Conservation (phyloP, 352 stramenopile species). For the Hyaloperonospora brassicae region DNA sequence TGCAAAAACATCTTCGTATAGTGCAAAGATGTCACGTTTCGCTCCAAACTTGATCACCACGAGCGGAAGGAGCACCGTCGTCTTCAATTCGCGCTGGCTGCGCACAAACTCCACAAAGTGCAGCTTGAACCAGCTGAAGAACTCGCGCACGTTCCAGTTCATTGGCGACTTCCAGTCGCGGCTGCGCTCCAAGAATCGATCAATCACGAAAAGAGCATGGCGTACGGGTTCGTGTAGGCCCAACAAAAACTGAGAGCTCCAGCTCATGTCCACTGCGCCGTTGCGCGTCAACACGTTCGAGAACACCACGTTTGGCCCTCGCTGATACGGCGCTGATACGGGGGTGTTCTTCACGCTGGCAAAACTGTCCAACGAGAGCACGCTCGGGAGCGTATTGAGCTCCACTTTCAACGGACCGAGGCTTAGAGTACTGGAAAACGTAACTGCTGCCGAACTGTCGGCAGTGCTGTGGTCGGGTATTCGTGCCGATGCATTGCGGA, state of each 20-base stretch:
- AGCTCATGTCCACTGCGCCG: conserved; percentile 52
- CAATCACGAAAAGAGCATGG: too few species aligned
- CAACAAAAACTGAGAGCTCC: conserved; percentile 68
- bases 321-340: conserved; percentile 35
- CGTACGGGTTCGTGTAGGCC: conserved; percentile 49
- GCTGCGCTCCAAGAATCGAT: conserved; percentile 50
- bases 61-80: conserved; percentile 50
- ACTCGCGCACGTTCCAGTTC: conserved; percentile 56
- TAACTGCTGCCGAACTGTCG: conserved; percentile 18
- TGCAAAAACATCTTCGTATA: conserved; percentile 59
- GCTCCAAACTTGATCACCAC: conserved; percentile 50
- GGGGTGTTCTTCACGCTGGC: conserved; percentile 32
- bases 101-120: conserved; percentile 76
- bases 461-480: conserved; percentile 43
- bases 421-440: conserved; percentile 12
- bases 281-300: conserved; percentile 50
- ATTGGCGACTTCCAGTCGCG: conserved; percentile 30
- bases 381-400: conserved; percentile 23
- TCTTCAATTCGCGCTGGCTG: conserved; percentile 66
- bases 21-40: conserved; percentile 51
- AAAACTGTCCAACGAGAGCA: conserved; percentile 39
- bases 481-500: conserved; percentile 23
- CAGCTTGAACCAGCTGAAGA: conserved; percentile 75
- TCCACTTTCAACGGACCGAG: conserved; percentile 27
- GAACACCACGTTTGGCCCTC: conserved; percentile 49